phyloP scores from a whole-genome alignment of 2,329 filamentous ascomycete species.

The Bipolaris zeicola region DNA sequence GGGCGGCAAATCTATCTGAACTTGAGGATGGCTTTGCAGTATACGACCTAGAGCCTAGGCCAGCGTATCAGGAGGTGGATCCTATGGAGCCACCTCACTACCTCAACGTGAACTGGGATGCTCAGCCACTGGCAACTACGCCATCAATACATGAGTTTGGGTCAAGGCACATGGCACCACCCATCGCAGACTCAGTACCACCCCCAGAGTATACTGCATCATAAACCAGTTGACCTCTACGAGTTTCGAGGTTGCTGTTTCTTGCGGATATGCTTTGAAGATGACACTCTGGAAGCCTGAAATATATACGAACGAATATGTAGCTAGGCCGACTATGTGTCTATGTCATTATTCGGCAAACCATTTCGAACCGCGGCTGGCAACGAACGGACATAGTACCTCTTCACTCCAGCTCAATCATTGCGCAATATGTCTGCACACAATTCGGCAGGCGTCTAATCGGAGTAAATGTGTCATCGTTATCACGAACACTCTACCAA shows the following conservation, averaged over 20 bases:
- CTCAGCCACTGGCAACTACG: neutral
- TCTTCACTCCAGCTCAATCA: neutral
- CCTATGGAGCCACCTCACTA: conserved; percentile 3
- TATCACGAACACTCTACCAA: neutral
- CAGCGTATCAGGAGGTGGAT: conserved; percentile 20
- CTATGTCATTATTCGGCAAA: too few relatives aligned
- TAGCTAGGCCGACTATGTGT: too few relatives aligned
- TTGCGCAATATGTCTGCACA: neutral
- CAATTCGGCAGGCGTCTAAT: neutral
- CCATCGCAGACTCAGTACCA: neutral
- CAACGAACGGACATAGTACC: neutral
- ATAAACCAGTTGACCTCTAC: neutral
- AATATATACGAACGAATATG: too few relatives aligned
- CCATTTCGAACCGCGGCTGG: neutral
- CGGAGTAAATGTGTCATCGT: neutral
- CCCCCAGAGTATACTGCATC: conserved; percentile 10
- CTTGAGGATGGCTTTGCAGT: neutral
- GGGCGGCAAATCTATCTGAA: neutral
- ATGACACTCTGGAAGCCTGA: neutral
- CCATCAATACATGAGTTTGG: conserved; percentile 4
- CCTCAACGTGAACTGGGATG: neutral
- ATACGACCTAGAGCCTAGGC: conserved; percentile 6
- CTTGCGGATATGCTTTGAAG: neutral
- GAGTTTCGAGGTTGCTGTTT: neutral
- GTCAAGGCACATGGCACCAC: conserved; percentile 2